phyloP scores from a whole-genome alignment of 495 filamentous ascomycete species.

The Mytilinidion resinicola region DNA sequence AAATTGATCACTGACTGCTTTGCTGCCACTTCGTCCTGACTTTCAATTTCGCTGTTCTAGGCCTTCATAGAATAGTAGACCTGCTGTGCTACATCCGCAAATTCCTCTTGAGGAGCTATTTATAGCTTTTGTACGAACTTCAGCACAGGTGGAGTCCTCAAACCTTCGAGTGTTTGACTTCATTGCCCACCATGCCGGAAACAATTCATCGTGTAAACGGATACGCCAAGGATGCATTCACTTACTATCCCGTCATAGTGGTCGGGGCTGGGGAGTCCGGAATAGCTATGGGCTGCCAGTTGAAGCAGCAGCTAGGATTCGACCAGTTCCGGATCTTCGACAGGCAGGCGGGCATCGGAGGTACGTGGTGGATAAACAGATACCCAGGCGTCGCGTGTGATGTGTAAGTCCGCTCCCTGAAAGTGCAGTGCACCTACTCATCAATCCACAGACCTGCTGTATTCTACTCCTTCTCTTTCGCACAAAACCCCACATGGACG shows the following conservation, averaged over 20 bases:
- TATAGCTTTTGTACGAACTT: too few relatives aligned
- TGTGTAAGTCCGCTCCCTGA: constrained; percentile 8
- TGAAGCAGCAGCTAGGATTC: constrained; percentile 54
- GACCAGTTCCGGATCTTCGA: constrained; percentile 64
- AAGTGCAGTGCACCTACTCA: constrained; percentile 7
- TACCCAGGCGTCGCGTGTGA: constrained; percentile 55
- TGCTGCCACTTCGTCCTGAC: too few relatives aligned
- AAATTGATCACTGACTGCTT: too few relatives aligned
- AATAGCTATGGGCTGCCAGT: constrained; percentile 57
- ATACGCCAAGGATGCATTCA: constrained; percentile 47
- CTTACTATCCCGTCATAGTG: constrained; percentile 49
- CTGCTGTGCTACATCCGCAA: too few relatives aligned
- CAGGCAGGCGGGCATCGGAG: constrained; percentile 53
- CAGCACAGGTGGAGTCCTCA: too few relatives aligned
- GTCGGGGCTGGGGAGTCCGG: constrained; percentile 61
- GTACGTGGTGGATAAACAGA: constrained; percentile 62
- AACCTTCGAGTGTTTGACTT: too few relatives aligned
- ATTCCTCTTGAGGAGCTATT: too few relatives aligned
- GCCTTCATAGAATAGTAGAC: too few relatives aligned
- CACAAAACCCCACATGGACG: constrained; percentile 53
- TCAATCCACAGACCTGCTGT: constrained; percentile 34
- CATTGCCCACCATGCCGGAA: constrained; percentile 14
- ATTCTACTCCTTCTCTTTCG: constrained; percentile 61
- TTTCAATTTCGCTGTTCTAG: too few relatives aligned
- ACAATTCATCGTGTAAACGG: constrained; percentile 43